Evolutionary conservation across 371 early-diverging fungal species (phyloP).

Genomic region (Chytridiales sp.): DNA sequence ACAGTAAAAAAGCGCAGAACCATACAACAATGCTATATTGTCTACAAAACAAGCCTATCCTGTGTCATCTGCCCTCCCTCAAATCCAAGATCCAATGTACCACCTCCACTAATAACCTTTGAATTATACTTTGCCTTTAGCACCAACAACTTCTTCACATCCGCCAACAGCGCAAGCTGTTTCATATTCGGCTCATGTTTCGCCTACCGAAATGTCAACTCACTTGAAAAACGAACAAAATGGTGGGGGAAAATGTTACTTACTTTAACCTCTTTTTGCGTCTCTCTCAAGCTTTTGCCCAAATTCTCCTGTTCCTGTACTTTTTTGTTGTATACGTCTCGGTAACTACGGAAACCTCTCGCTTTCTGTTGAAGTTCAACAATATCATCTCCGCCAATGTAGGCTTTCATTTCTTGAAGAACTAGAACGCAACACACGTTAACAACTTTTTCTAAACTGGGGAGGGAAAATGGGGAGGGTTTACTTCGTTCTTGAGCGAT

Average conservation of each 20-base stretch:
- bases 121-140: slow-evolving; percentile 44
- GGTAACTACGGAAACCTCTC: slow-evolving; percentile 56
- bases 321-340: slow-evolving; percentile 51
- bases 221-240: not conserved
- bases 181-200: slow-evolving; percentile 52
- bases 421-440: slow-evolving; percentile 23
- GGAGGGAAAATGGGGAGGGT: not conserved
- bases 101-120: slow-evolving; percentile 38
- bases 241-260: not conserved
- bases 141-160: slow-evolving; percentile 43
- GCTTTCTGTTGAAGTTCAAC: slow-evolving; percentile 43
- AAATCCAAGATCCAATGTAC: slow-evolving; percentile 25
- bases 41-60: slow-evolving; percentile 36
- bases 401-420: slow-evolving; percentile 56
- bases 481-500: slow-evolving; percentile 47
- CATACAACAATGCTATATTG: not conserved
- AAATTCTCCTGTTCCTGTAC: slow-evolving; percentile 48
- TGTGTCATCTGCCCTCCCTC: slow-evolving; percentile 33
- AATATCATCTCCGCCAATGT: slow-evolving; percentile 54
- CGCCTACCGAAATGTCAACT: slow-evolving; percentile 24
- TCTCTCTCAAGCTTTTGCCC: slow-evolving; percentile 40
- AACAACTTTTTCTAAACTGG: not conserved
- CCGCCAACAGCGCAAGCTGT: slow-evolving; percentile 47
- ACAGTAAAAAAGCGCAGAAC: not conserved
- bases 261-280: slow-evolving; percentile 54